A percentile compares a stretch with the other conserved stretches of the same genome.
Evolutionary conservation across 306 rosid species (phyloP).

Genomic region (Purshia tridentata): DNA sequence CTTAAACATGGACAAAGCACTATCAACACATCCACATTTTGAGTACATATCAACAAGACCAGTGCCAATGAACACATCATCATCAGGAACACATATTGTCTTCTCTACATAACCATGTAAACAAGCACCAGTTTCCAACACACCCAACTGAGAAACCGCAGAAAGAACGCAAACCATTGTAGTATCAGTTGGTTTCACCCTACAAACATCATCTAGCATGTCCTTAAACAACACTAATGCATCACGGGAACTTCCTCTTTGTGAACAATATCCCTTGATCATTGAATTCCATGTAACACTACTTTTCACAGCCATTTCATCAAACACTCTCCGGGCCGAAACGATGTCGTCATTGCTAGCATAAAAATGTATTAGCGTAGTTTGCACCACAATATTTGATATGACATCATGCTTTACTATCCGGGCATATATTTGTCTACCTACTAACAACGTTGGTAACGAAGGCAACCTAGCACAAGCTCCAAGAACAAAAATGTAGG

Average conservation of each 20-base stretch:
- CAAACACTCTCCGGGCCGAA: constrained; percentile 60
- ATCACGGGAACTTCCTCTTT: constrained; percentile 37
- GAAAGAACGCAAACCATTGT: constrained; percentile 65
- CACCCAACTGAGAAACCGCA: constrained; percentile 60
- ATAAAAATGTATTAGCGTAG: constrained; percentile 59
- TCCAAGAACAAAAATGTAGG: constrained; percentile 63
- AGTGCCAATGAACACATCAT: constrained; percentile 75
- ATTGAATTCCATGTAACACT: constrained; percentile 71
- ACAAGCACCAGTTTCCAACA: constrained; percentile 57
- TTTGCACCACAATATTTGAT: constrained; percentile 51
- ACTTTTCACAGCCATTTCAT: constrained; percentile 62
- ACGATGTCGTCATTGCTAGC: constrained; percentile 53
- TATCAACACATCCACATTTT: constrained; percentile 65
- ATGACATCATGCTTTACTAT: constrained; percentile 46
- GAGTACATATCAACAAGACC: constrained; percentile 83
- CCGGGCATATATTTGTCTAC: constrained; percentile 54
- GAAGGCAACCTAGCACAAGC: constrained; percentile 74
- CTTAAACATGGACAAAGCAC: constrained; percentile 52
- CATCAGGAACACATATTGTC: constrained; percentile 42
- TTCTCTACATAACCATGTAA: constrained; percentile 67
- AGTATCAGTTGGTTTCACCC: constrained; percentile 62
- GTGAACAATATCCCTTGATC: constrained; percentile 65
- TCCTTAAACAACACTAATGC: constrained; percentile 54
- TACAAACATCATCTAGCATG: constrained; percentile 52
- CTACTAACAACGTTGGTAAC: constrained; percentile 42